Percentiles rank a stretch among this genome's conserved stretches.
These are phyloP conservation scores for Gyromitra esculenta DNA, from an alignment of 2,329 filamentous ascomycete species.

Conservation along the genomic window DNA sequence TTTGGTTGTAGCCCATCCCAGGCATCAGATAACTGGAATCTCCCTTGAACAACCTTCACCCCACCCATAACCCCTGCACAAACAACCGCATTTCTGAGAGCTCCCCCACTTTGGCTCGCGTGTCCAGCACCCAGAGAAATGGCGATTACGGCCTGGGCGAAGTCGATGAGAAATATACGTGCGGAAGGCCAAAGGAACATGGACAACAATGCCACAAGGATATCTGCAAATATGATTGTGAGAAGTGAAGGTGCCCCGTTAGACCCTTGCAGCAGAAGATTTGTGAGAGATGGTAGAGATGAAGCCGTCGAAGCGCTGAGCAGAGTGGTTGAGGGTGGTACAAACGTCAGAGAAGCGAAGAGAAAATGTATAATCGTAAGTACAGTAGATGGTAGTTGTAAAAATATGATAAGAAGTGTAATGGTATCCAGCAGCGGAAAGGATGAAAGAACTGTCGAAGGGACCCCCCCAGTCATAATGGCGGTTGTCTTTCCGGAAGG, in stretches of 20 bases:
- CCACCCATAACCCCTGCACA: conserved; percentile 64
- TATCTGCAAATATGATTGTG: conserved; percentile 66
- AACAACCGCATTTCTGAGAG: conserved; percentile 66
- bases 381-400: conserved; percentile 67
- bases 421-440: conserved; percentile 69
- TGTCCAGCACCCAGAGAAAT: conserved; percentile 67
- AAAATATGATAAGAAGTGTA: conserved; percentile 68
- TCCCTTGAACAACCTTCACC: conserved; percentile 52
- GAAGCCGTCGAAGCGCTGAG: conserved; percentile 63
- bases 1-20: conserved; percentile 51
- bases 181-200: conserved; percentile 65
- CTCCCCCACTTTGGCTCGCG: conserved; percentile 63
- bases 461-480: conserved; percentile 43
- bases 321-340: conserved; percentile 63
- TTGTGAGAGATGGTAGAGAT: conserved; percentile 62
- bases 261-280: conserved; percentile 65
- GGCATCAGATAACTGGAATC: conserved; percentile 51
- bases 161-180: conserved; percentile 66
- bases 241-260: conserved; percentile 67
- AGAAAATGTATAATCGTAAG: conserved; percentile 68
- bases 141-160: conserved; percentile 68
- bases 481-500: conserved; percentile 50
- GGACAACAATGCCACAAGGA: conserved; percentile 65
- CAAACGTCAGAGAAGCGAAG: conserved; percentile 68
- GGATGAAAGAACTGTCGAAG: conserved; percentile 65